Base-by-base conservation (phyloP, 2,329 filamentous ascomycete species). In the Ramularia collo-cygni region DNA sequence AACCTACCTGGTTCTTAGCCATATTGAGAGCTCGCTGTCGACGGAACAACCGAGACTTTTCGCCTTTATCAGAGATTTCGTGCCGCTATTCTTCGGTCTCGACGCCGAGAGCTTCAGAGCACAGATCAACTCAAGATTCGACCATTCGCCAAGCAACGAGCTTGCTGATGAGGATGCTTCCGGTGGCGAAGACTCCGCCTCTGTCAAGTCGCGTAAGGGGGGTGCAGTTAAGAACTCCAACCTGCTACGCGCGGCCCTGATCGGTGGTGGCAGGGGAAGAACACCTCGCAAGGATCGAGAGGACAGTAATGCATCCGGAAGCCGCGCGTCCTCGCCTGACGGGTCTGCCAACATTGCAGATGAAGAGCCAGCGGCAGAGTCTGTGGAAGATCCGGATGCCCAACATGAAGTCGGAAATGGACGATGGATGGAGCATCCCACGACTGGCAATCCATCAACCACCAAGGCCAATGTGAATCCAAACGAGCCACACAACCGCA, bases 261-360 rank as follows among this genome's bases (percentile, higher is more conserved):
- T 19, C n/a, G 88, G 95, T 40, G 65, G 74, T 28, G 80, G 84
- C 45, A 83, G 81, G 52, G 81, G 83, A 43, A 83, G 83, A 43
- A 83, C 81, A 62, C 76, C 77, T 50, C 76, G 83, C 28, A 76
- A 74, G 33, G 81, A 87, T 38, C 89, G 92, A 56, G 85, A 92
- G 48, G 85, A 83, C 46, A 90, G 83, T 53, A 71, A 77, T n/a
- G 77, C 77, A 2, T 81, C 83, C 16, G 81, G 76, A 10, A 95
- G 86, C 66, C 87, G 93, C 56, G 88, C 92, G 53, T 88, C 84
- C 1, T 95, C 89, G 0, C 90, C 92, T 0, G 89, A 93, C 55
- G 77, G 81, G 15, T 77, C 71, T n/a, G 89, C 84, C 1, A 77
- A 76, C 18, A 82, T 77, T 40, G 86, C 90, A 38, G 85, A 92